phyloP scores from a whole-genome alignment of 2,329 filamentous ascomycete genomes.

The Penicillium sp. region DNA sequence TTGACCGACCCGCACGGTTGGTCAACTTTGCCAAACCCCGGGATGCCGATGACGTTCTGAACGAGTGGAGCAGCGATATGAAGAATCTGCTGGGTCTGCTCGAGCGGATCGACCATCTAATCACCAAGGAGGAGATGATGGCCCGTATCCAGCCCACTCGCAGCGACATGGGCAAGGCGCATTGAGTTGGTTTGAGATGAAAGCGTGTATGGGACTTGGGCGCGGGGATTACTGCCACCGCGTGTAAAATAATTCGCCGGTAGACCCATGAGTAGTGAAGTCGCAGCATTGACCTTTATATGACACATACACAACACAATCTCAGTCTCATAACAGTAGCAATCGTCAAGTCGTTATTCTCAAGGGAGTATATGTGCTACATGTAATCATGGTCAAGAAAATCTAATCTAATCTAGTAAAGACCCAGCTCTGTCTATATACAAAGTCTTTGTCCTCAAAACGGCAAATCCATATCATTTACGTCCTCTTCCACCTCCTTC shows the following conservation, averaged over 20 bases:
- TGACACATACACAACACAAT: neutral
- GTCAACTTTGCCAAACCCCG: constrained; percentile 94
- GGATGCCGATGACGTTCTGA: constrained; percentile 91
- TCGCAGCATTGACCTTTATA: constrained; percentile 10
- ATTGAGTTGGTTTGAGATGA: constrained; percentile 20
- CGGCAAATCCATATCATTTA: constrained; percentile 66
- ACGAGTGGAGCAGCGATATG: constrained; percentile 99
- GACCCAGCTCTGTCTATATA: constrained; percentile 11
- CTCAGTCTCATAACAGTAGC: neutral
- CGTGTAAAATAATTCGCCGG: constrained; percentile 34
- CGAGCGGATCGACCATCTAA: constrained; percentile 93
- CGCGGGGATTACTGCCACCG: constrained; percentile 18
- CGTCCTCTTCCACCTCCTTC: constrained; percentile 49
- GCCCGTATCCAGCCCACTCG: constrained; percentile 76
- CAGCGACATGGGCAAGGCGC: constrained; percentile 40
- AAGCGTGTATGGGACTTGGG: constrained; percentile 1
- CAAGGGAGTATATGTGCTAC: neutral
- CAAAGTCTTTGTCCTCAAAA: constrained; percentile 42
- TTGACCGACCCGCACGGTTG: constrained; percentile 86
- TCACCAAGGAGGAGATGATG: constrained; percentile 99
- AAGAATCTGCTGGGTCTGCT: constrained; percentile 81
- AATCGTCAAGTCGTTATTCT: neutral
- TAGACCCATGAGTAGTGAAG: constrained; percentile 23
- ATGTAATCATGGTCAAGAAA: constrained; percentile 1
- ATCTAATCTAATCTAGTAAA: constrained; percentile 10